phyloP scores from a whole-genome alignment of 495 filamentous ascomycete species.

The Aspergillus asperescens region DNA sequence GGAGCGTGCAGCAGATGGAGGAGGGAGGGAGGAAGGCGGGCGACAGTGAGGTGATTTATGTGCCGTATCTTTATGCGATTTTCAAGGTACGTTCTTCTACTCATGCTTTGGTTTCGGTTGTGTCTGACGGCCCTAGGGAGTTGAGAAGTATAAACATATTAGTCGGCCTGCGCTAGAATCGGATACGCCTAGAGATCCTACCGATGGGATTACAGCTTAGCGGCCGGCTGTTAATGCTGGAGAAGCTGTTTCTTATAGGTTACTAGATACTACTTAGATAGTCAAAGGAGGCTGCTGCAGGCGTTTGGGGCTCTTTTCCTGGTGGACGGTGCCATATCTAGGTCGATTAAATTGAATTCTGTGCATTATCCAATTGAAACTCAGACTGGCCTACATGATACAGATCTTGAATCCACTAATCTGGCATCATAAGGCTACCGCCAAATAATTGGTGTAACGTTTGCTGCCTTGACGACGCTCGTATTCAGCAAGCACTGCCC shows the following conservation, averaged over 20 bases:
- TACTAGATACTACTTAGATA: too few species aligned
- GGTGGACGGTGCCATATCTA: too few species aligned
- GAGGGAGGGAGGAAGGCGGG: background rate
- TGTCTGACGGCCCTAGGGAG: background rate
- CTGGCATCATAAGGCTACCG: too few species aligned
- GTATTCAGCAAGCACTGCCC: too few species aligned
- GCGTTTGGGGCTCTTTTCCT: too few species aligned
- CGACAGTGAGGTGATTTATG: slow-evolving; percentile 22
- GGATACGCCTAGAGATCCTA: background rate
- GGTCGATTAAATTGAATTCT: too few species aligned
- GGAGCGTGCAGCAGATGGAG: background rate
- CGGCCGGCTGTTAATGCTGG: background rate
- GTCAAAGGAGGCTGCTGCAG: too few species aligned
- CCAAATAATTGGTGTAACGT: too few species aligned
- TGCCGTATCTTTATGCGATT: slow-evolving; percentile 23
- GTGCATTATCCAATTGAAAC: too few species aligned
- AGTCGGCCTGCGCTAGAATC: background rate
- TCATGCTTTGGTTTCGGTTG: background rate
- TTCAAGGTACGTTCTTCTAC: slow-evolving; percentile 13
- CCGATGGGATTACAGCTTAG: background rate
- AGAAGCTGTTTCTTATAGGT: background rate
- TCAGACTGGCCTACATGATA: too few species aligned
- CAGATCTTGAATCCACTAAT: too few species aligned
- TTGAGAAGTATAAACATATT: background rate
- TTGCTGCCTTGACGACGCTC: too few species aligned